Evolutionary conservation across 129 eudicot genomes (phyloP).

Genomic region (Erigeron canadensis): DNA sequence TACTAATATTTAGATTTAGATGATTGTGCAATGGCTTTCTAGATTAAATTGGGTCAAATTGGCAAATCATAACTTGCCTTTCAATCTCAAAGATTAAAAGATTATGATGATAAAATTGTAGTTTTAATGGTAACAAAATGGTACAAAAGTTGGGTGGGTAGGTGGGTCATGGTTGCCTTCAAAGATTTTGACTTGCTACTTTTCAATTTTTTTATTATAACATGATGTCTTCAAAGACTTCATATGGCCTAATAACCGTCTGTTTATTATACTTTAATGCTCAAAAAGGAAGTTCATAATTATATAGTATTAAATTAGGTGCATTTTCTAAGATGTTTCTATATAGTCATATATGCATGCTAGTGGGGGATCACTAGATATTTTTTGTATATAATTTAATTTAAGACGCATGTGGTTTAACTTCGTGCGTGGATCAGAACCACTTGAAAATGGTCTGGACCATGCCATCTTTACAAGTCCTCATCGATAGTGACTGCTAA

Average conservation of each 20-base stretch:
- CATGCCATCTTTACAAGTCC: background rate
- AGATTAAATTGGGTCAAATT: background rate
- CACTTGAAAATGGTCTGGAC: constrained; percentile 18
- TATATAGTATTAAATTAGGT: background rate
- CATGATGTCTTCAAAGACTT: constrained; percentile 6
- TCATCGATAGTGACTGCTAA: background rate
- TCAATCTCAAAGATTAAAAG: background rate
- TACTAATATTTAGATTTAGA: too few species aligned
- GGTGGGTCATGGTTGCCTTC: background rate
- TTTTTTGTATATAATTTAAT: too few species aligned
- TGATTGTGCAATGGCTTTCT: background rate
- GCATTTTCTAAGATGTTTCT: background rate
- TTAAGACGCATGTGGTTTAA: constrained; percentile 16
- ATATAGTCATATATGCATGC: constrained; percentile 1
- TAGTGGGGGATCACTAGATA: constrained; percentile 19
- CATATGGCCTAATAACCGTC: background rate
- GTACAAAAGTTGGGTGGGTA: background rate
- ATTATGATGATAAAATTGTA: background rate
- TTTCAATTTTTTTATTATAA: background rate
- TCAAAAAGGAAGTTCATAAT: background rate
- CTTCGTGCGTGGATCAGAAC: constrained; percentile 15
- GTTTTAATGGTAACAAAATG: background rate
- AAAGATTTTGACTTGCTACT: background rate
- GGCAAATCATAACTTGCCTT: background rate
- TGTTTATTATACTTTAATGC: background rate